These are phyloP conservation scores for Vaccinium vitisidaea DNA, from an alignment of 148 eudicot genomes.

Conservation along the genomic window DNA sequence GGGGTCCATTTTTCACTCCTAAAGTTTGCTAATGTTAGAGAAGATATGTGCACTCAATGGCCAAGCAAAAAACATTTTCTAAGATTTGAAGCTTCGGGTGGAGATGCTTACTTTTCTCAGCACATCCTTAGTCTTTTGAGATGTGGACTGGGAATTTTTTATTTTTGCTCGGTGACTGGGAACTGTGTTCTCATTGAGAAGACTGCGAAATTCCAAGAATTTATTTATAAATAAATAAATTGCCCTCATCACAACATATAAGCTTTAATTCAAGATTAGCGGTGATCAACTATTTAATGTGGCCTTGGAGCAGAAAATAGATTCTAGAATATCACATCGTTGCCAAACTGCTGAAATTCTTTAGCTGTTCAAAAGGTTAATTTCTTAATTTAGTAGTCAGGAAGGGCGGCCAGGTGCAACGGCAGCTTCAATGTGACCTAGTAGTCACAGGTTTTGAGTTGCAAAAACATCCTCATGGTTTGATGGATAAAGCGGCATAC, in stretches of 20 bases:
- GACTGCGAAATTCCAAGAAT: not conserved
- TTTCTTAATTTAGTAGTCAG: too few relatives aligned
- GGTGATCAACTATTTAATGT: not conserved
- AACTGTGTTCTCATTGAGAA: not conserved
- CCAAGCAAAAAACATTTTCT: too few relatives aligned
- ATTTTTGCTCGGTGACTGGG: too few relatives aligned
- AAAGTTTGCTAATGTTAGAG: too few relatives aligned
- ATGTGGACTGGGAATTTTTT: too few relatives aligned
- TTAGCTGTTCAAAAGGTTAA: too few relatives aligned
- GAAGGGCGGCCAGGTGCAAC: too few relatives aligned
- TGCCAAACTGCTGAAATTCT: not conserved
- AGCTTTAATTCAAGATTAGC: not conserved
- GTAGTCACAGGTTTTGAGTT: not conserved
- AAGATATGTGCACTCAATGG: too few relatives aligned
- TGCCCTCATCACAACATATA: not conserved
- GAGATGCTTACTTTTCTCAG: too few relatives aligned
- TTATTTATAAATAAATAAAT: not conserved
- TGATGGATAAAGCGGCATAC: not conserved
- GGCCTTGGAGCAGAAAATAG: not conserved
- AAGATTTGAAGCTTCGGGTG: too few relatives aligned
- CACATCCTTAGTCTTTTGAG: not conserved
- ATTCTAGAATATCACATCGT: not conserved
- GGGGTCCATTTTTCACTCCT: too few relatives aligned
- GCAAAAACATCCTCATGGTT: not conserved
- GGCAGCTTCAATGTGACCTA: not conserved